phyloP scores from a whole-genome alignment of 2,329 filamentous ascomycete genomes.

The Phialocephala sp. region DNA sequence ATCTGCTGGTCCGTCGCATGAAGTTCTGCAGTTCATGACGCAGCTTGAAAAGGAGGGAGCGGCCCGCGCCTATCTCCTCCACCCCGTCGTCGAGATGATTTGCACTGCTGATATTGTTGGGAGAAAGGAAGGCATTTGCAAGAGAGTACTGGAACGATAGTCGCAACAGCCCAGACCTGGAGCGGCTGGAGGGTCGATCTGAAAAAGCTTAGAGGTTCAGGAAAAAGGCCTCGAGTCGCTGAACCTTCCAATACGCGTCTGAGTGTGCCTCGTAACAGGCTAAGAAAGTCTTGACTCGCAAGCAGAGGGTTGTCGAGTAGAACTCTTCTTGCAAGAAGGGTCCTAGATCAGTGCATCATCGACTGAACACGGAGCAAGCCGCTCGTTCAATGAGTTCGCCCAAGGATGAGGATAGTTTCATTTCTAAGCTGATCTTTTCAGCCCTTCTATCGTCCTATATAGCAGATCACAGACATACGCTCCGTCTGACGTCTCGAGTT shows the following conservation, averaged over 20 bases:
- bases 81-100: background rate
- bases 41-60: background rate
- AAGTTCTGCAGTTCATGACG: background rate
- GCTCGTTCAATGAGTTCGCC: background rate
- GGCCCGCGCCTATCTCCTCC: constrained; percentile 5
- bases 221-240: background rate
- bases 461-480: constrained; percentile 5
- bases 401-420: constrained; percentile 3
- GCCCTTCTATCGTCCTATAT: background rate
- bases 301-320: background rate
- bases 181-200: background rate
- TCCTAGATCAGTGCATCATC: background rate
- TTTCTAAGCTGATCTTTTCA: constrained; percentile 4
- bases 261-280: background rate
- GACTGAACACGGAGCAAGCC: background rate
- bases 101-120: constrained; percentile 2
- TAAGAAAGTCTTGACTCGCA: background rate
- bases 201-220: background rate
- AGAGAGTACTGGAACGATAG: background rate
- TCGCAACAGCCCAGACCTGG: background rate
- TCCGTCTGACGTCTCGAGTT: background rate
- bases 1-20: background rate
- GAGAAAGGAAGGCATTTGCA: background rate
- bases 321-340: background rate
- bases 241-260: too few species aligned